Evolutionary conservation across 208 protist genomes (phyloP).

Genomic region (Trypanosomatidae sp.): DNA sequence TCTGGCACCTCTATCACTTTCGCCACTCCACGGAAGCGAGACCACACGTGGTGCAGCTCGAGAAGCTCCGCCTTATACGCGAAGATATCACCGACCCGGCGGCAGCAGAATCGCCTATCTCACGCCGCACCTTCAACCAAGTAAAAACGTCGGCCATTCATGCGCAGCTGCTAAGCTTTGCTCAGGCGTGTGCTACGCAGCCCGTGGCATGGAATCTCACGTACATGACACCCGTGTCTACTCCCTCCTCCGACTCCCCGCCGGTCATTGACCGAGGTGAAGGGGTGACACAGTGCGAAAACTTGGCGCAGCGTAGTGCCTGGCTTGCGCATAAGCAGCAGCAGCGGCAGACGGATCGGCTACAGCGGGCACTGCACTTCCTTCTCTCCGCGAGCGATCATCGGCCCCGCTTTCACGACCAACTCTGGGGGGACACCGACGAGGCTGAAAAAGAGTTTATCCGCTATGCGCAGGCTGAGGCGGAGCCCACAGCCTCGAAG

Average conservation of each 20-base stretch:
- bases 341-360: slow-evolving; percentile 14
- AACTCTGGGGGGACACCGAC: slow-evolving; percentile 22
- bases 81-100: slow-evolving; percentile 3
- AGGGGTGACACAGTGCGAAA: neutral
- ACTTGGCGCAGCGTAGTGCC: neutral
- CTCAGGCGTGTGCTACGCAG: slow-evolving; percentile 20
- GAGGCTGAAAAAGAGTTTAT: slow-evolving; percentile 12
- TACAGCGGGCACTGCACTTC: slow-evolving; percentile 28
- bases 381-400: slow-evolving; percentile 16
- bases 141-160: neutral
- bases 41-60: slow-evolving; percentile 23
- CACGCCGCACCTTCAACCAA: neutral
- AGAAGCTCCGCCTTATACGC: slow-evolving; percentile 10
- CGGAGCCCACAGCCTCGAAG: neutral
- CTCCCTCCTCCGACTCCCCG: neutral
- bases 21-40: slow-evolving; percentile 17
- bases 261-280: neutral
- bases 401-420: slow-evolving; percentile 18
- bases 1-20: slow-evolving; percentile 26
- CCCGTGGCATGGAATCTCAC: slow-evolving; percentile 16
- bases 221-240: neutral
- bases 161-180: slow-evolving; percentile 13
- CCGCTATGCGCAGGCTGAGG: neutral
- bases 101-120: neutral
- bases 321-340: slow-evolving; percentile 1